These are phyloP conservation scores for Bigelowiella natans DNA, from an alignment of 78 protist genomes.

Conservation along the genomic window DNA sequence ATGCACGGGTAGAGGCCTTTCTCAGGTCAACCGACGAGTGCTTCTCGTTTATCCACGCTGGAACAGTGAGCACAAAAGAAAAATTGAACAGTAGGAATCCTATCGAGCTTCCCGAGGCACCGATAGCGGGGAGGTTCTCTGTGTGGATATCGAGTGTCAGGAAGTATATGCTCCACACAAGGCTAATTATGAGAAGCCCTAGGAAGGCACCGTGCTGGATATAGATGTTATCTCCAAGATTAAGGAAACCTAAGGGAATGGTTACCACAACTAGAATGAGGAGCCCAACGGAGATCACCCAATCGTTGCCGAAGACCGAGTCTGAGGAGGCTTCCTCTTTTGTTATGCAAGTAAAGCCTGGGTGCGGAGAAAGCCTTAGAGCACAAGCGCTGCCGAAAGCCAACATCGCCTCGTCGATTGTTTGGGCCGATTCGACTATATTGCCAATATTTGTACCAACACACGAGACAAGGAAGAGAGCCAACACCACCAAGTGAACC, in stretches of 20 bases:
- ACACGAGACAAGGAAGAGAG: background rate
- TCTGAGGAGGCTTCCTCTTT: background rate
- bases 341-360: background rate
- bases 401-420: background rate
- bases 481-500: background rate
- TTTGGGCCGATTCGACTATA: background rate
- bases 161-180: background rate
- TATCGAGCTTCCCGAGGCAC: background rate
- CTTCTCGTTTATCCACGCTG: conserved; percentile 39
- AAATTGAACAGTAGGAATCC: conserved; percentile 22
- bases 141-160: background rate
- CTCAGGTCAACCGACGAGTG: background rate
- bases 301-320: background rate
- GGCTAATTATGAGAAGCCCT: background rate
- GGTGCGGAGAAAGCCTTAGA: background rate
- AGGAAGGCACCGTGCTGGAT: background rate
- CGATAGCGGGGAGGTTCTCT: background rate
- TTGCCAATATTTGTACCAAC: background rate
- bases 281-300: background rate
- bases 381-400: background rate
- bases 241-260: background rate
- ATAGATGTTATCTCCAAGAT: background rate
- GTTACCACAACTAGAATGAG: background rate
- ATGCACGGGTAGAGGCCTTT: background rate
- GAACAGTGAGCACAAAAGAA: conserved; percentile 15